These are phyloP conservation scores for California macrophylla DNA, from an alignment of 441 rosid genomes.

Conservation along the genomic window DNA sequence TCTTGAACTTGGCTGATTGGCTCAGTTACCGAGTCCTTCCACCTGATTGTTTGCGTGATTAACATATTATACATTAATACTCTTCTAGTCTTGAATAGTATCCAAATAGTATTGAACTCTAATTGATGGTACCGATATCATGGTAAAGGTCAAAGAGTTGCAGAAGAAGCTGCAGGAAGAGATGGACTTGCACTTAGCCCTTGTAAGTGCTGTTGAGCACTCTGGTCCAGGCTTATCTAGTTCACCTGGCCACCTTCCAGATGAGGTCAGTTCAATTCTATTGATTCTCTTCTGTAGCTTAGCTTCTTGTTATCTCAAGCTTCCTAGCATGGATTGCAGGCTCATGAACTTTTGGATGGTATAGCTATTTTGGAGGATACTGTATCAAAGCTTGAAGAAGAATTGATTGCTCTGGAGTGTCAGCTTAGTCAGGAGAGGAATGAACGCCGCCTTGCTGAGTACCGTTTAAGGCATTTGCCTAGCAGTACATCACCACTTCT, in stretches of 20 bases:
- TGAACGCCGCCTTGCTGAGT: conserved; percentile 60
- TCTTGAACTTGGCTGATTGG: background rate
- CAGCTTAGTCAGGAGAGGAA: conserved; percentile 80
- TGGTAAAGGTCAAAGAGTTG: conserved; percentile 56
- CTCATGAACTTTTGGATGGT: conserved; percentile 66
- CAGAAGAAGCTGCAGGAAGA: conserved; percentile 69
- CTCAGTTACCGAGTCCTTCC: background rate
- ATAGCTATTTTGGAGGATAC: conserved; percentile 61
- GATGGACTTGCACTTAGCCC: conserved; percentile 51
- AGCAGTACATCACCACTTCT: conserved; percentile 24
- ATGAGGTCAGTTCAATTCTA: conserved; percentile 37
- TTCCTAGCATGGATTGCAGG: conserved; percentile 32
- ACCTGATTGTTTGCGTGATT: background rate
- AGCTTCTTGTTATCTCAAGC: conserved; percentile 16
- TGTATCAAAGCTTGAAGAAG: conserved; percentile 76
- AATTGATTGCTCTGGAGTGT: conserved; percentile 51
- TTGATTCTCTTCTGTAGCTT: conserved; percentile 8
- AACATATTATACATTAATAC: background rate
- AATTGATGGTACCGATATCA: background rate
- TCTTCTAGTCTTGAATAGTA: background rate
- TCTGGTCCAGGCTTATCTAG: conserved; percentile 36
- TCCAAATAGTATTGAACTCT: background rate
- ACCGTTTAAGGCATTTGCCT: conserved; percentile 40
- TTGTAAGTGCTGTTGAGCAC: conserved; percentile 59
- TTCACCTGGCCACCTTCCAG: conserved; percentile 57